Base-by-base conservation (phyloP, 2,329 filamentous ascomycete genomes). In the Xylaria polymorpha region DNA sequence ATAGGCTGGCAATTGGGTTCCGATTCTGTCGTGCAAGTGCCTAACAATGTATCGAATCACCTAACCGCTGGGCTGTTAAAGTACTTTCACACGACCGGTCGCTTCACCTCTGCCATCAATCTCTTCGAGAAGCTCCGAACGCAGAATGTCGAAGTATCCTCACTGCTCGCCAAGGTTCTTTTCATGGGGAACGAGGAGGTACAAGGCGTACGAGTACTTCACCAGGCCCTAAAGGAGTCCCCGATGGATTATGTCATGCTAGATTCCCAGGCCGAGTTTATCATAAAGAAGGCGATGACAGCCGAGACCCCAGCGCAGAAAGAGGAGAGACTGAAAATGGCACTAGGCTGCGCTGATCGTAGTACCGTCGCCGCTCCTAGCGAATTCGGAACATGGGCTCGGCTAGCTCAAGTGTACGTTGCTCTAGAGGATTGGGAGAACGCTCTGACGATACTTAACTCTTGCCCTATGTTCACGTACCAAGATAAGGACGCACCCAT, bases 391-490 rank as follows among this genome's bases (percentile, higher is more conserved):
- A 98, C 96, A 0, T 99, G 96, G 96, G 95, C 96, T 66, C 88
- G 94, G 66, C 82, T 99, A 71, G 94, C 94, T 2, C 94, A 98
- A 79, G 92, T 98, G 39, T 99, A 99, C 75, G 93, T 98, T 64
- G 89, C 91, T 59, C 89, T 97, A 82, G 96, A 99, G 79, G 93
- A 97, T 78, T 99, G 96, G 94, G 96, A 98, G 78, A 90, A 98
- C 74, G 96, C 96, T 0, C 87, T 99, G 29, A 90, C 97, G 5
- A 98, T 96, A 4, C 86, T 99, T 61, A 99, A 99, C 82, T 99
- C 96, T 20, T 99, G 96, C 80, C 96, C 96, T 9, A 99, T 99
- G 96, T 99, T 99, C 81, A 99, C 96, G 7, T 98, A 99, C 80
- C 96, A 98, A 81, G 96, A 99, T 81, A 98, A 98, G 81, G 96